Base-by-base conservation (phyloP, 495 filamentous ascomycete species). In the Aspergillus hancockii region DNA sequence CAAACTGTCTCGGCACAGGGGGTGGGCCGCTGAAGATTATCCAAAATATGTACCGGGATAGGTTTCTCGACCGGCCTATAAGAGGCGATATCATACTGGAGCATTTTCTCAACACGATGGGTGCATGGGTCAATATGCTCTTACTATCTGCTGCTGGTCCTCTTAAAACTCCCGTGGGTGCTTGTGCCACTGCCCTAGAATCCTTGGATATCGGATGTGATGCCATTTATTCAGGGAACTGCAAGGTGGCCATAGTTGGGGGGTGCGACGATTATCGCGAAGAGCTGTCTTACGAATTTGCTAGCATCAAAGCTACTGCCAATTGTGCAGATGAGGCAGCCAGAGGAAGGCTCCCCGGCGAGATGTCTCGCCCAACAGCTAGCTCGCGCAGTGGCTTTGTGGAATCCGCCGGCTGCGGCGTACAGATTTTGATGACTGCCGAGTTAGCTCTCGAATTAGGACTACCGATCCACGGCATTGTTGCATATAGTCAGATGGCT, bases 101-200 rank as follows among this genome's bases (percentile, higher is more conserved):
- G 74, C 97, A 94, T 10, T 99, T 99, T 84, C 94, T 97, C 81
- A 99, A 99, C 78, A 98, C 93, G 18, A 99, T 98, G 92, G 87
- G 90, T 56, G 94, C 94, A 8, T 99, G 94, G 94, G 92, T 99
- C 46, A 99, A 99, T 79, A 99, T 99, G 94, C 75, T 99, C 66
- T 79, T 99, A 49, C 73, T 99, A 52, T 99, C 94, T 8, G 96
- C 93, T 16, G 95, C 94, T 43, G 94, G 94, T 60, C 94, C 94
- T 10, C 96, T 99, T 78, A 97, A 97, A 81, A 97, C 95, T 1
- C 95, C 94, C 9, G 94, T 98, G 51, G 94, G 93, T 75, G 94
- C 94, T 59, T 99, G 94, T 74, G 94, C 94, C 41, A 99, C 94
- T 3, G 89, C 94, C 49, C 89, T 99, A 40, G 95, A 99, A 76